A percentile compares a stretch with the other conserved stretches of the same genome.
These are phyloP conservation scores for Hordeum marinum DNA, from an alignment of 176 grass and related monocot genomes.

Conservation along the genomic window DNA sequence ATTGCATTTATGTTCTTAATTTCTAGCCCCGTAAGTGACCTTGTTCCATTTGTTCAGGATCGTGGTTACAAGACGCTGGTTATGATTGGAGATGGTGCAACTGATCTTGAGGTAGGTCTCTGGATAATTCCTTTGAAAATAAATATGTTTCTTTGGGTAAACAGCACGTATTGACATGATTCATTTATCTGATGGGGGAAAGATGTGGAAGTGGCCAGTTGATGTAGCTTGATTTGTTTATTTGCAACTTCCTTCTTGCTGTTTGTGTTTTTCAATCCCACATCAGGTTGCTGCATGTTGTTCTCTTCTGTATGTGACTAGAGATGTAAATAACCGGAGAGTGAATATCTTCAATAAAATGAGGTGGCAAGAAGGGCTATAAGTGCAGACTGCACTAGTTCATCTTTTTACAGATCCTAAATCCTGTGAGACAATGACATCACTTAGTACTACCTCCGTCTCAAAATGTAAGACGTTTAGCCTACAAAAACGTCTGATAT, in stretches of 20 bases:
- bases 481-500: no score
- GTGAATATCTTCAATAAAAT: no score
- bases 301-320: neutral
- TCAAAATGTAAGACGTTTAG: no score
- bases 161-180: neutral
- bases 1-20: neutral
- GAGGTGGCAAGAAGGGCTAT: no score
- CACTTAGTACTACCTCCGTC: no score
- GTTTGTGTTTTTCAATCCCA: neutral
- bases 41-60: constrained; percentile 1
- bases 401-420: no score
- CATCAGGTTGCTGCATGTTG: neutral
- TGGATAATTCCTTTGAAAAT: neutral
- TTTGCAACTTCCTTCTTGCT: neutral
- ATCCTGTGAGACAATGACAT: no score
- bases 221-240: no score
- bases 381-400: no score
- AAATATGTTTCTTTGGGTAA: neutral
- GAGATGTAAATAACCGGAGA: no score
- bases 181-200: neutral
- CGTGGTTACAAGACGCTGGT: constrained; percentile 18
- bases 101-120: constrained; percentile 57
- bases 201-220: no score
- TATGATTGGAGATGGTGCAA: constrained; percentile 81
- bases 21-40: constrained; percentile 18